Evolutionary conservation across 2,329 filamentous ascomycete species (phyloP).

Genomic region (Fusarium annulatum): DNA sequence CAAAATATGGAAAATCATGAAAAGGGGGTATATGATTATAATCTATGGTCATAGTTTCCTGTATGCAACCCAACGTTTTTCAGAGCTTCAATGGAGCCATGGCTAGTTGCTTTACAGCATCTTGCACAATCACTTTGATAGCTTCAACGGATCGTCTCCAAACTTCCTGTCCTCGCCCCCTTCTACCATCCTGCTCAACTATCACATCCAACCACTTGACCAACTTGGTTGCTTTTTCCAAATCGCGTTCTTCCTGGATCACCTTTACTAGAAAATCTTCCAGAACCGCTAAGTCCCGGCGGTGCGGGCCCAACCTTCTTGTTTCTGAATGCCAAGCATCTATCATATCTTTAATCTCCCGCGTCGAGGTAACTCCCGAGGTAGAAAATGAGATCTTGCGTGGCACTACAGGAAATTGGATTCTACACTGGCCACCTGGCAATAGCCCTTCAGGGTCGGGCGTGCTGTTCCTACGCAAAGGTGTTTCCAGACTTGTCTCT

Average conservation of each 20-base stretch:
- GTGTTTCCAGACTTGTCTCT: conserved; percentile 60
- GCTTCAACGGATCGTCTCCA: conserved; percentile 60
- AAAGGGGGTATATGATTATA: conserved; percentile 23
- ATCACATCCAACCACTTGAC: conserved; percentile 74
- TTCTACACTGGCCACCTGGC: conserved; percentile 53
- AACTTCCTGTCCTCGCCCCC: conserved; percentile 51
- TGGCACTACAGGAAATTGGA: conserved; percentile 61
- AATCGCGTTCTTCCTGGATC: conserved; percentile 78
- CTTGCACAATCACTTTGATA: conserved; percentile 64
- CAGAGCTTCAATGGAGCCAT: conserved; percentile 65
- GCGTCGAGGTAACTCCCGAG: conserved; percentile 54
- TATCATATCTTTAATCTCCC: conserved; percentile 79
- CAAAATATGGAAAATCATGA: not conserved
- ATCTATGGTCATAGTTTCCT: not conserved
- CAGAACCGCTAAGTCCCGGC: conserved; percentile 80
- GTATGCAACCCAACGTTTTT: conserved; percentile 5
- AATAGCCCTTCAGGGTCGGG: conserved; percentile 41
- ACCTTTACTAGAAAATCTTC: conserved; percentile 78
- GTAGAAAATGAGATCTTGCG: conserved; percentile 60
- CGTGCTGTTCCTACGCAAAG: conserved; percentile 40
- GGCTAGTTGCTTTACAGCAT: conserved; percentile 66
- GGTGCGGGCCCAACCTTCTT: conserved; percentile 77
- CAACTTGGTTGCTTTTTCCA: conserved; percentile 77
- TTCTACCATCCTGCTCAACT: conserved; percentile 60
- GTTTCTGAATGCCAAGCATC: conserved; percentile 82